Base-by-base conservation (phyloP, 495 filamentous ascomycete species). In the Cladorrhinum samala region DNA sequence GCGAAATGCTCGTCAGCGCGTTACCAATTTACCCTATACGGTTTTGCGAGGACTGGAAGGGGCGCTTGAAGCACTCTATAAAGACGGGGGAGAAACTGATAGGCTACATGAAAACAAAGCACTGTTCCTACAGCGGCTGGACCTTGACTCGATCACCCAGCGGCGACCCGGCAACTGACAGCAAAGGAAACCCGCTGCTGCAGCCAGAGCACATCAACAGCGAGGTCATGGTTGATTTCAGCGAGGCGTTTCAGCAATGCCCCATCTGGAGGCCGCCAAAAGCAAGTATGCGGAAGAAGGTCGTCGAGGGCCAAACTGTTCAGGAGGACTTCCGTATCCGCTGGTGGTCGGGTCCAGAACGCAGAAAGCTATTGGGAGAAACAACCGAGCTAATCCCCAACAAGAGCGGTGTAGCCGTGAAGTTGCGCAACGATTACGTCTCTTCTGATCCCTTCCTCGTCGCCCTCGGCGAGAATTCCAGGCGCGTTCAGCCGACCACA, bases 11-110 rank as follows among this genome's bases (percentile, higher is more conserved):
- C 1, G 82, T 87, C 54, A 77, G 64, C 2, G 65, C 70, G 2
- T 72, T 88, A n/a, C 62, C 75, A 1, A 72, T 75, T 0, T 85
- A 74, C 46, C 85, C 85, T 0, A 59, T 87, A 1, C 67, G 70
- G 8, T 83, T 77, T 52, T 82, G 84, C 55, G 49, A 64, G 2
- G 67, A 80, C 11, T 60, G 71, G 41, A 59, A 75, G 7, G 68
- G 64, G 2, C 54, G 79, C 9, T 48, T 60, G 17, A 54, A 65
- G 18, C 48, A 65, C 1, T 54, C 81, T 36, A 65, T 76, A 14
- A 56, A 69, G 21, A 68, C 72, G n/a, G 81, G 80, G 3, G 67
- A 65, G 45, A 45, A 58, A 2, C 80, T 76, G 57, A 70, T 79
- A 46, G 62, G 60, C 9, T 72, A 79, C 25, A 71, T 74, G 36